A percentile compares a stretch with the other conserved stretches of the same genome.
Conservation (phyloP, 2,329 filamentous ascomycete species). For the Leptographium wingfieldii region DNA sequence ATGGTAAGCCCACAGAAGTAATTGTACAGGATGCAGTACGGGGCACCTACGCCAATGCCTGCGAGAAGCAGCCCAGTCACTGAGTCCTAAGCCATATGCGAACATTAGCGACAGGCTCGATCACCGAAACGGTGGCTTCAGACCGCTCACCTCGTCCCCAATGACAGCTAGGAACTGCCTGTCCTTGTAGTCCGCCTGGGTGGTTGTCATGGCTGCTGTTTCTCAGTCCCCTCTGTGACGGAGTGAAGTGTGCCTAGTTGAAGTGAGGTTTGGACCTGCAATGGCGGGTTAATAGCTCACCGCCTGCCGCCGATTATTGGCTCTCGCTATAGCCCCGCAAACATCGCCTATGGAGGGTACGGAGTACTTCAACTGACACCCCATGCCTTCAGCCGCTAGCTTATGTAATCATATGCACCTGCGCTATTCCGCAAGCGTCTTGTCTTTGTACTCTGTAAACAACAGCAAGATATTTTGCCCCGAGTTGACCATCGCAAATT, state of each 20-base stretch:
- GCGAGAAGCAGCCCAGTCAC: conserved; percentile 92
- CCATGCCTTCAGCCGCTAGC: neutral
- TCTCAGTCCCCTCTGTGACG: neutral
- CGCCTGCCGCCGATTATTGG: neutral
- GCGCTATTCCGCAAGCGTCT: neutral
- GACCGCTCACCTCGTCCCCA: conserved; percentile 67
- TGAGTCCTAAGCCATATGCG: conserved; percentile 53
- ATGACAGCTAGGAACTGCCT: conserved; percentile 95
- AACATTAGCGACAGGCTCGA: neutral
- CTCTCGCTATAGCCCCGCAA: neutral
- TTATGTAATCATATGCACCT: neutral
- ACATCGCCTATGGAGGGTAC: neutral
- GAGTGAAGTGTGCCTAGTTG: neutral
- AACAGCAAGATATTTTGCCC: neutral
- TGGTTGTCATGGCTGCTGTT: neutral
- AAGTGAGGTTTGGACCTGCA: neutral
- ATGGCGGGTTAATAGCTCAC: conserved; percentile 2
- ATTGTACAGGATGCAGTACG: too few relatives aligned
- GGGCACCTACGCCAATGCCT: conserved; percentile 66
- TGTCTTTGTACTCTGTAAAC: neutral
- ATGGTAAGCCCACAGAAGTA: neutral
- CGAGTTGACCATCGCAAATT: neutral
- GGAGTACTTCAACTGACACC: neutral
- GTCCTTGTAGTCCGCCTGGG: conserved; percentile 57
- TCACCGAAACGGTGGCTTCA: neutral